Percentiles rank a stretch among this genome's conserved stretches.
phyloP scores from a whole-genome alignment of 306 rosid genomes.

The Cicer judaicum region DNA sequence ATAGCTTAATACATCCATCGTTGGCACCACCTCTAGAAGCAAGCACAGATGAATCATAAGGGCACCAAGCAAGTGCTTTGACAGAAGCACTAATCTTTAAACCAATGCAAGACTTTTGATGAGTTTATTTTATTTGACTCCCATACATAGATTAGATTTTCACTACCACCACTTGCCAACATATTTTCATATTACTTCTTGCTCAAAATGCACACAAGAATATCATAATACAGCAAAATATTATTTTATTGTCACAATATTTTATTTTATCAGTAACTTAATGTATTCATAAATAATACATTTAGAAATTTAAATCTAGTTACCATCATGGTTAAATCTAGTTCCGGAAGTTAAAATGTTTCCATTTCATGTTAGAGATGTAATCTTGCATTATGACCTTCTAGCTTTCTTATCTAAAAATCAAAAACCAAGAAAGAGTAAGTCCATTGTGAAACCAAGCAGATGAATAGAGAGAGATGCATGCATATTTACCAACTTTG shows the following conservation, averaged over 20 bases:
- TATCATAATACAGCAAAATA: background rate
- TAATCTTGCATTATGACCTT: constrained; percentile 64
- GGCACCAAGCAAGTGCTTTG: too few relatives aligned
- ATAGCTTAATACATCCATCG: too few relatives aligned
- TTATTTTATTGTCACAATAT: background rate
- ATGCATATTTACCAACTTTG: constrained; percentile 51
- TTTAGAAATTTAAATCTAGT: background rate
- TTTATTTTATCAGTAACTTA: background rate
- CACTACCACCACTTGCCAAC: too few relatives aligned
- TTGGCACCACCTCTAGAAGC: too few relatives aligned
- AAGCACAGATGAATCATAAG: too few relatives aligned
- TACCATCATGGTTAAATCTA: constrained; percentile 79
- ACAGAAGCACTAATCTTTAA: too few relatives aligned
- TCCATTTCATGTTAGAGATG: constrained; percentile 63
- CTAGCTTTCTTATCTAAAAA: constrained; percentile 38
- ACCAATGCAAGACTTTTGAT: too few relatives aligned
- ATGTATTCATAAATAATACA: background rate
- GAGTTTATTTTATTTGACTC: too few relatives aligned
- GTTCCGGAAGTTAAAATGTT: constrained; percentile 73
- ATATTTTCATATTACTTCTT: constrained; percentile 40
- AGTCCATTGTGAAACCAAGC: too few relatives aligned
- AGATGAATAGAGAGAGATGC: too few relatives aligned
- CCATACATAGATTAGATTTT: too few relatives aligned
- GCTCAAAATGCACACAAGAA: constrained; percentile 60
- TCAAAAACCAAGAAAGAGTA: too few relatives aligned